Evolutionary conservation across 257 asterid species (phyloP).

Genomic region (Penstemon barbatus): DNA sequence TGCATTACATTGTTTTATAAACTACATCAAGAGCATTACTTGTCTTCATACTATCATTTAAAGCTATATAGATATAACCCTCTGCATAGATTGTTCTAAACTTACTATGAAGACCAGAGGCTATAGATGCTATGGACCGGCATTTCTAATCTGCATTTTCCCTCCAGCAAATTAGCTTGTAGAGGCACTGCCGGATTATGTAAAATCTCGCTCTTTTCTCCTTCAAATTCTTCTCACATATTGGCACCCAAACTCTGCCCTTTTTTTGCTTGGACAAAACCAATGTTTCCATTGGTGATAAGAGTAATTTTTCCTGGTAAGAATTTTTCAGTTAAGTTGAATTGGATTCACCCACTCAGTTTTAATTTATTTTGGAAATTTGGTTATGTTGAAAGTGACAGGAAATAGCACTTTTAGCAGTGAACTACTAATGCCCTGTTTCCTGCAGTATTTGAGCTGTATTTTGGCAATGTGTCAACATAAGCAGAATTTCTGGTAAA

Average conservation of each 20-base stretch:
- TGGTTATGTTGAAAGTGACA: constrained; percentile 25
- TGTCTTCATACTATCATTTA: neutral
- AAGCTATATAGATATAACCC: constrained; percentile 2
- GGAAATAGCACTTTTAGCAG: constrained; percentile 31
- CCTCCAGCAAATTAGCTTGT: constrained; percentile 60
- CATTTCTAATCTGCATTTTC: constrained; percentile 42
- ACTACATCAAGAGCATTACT: constrained; percentile 11
- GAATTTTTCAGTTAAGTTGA: constrained; percentile 1
- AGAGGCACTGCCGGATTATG: constrained; percentile 52
- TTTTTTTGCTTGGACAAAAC: constrained; percentile 33
- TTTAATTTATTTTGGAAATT: constrained; percentile 18
- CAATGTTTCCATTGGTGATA: constrained; percentile 33
- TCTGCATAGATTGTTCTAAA: constrained; percentile 16
- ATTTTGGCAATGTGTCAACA: constrained; percentile 28
- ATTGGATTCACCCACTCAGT: constrained; percentile 11
- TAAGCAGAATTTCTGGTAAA: constrained; percentile 35
- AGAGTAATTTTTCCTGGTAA: neutral
- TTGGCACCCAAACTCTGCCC: constrained; percentile 25
- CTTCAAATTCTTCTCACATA: constrained; percentile 38
- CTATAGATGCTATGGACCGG: constrained; percentile 5
- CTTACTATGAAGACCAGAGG: constrained; percentile 24
- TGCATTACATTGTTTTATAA: neutral
- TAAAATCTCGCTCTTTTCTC: constrained; percentile 53
- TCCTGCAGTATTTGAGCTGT: constrained; percentile 35
- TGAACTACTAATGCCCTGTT: constrained; percentile 38